A percentile compares a stretch with the other conserved stretches of the same genome.
Evolutionary conservation across 805 yeast species (phyloP).

Genomic region (Zygosaccharomyces gambellarensis): DNA sequence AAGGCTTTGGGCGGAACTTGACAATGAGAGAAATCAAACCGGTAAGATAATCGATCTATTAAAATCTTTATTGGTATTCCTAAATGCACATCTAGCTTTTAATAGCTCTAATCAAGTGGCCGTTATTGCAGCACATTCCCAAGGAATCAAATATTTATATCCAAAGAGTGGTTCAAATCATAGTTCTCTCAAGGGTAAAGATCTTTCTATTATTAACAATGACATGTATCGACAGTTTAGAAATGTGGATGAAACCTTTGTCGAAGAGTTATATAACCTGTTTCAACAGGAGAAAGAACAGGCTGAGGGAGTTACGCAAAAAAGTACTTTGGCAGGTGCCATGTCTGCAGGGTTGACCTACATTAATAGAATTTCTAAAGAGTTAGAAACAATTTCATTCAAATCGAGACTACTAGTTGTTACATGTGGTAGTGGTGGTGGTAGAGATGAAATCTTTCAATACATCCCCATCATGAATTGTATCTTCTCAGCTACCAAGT

Average conservation of each 20-base stretch:
- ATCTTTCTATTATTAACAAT: constrained; percentile 38
- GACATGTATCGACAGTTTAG: constrained; percentile 85
- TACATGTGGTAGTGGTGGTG: constrained; percentile 45
- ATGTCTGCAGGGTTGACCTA: constrained; percentile 76
- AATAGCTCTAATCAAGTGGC: constrained; percentile 82
- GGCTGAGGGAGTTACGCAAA: constrained; percentile 32
- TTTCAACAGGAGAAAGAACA: constrained; percentile 34
- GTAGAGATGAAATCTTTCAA: constrained; percentile 70
- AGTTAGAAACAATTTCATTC: constrained; percentile 41
- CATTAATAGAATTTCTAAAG: constrained; percentile 59
- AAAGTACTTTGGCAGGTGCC: constrained; percentile 66
- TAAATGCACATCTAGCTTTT: constrained; percentile 84
- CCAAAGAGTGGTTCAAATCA: constrained; percentile 42
- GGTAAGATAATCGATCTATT: constrained; percentile 54
- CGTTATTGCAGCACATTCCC: constrained; percentile 68
- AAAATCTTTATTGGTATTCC: constrained; percentile 62
- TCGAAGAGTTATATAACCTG: constrained; percentile 51
- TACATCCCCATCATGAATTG: constrained; percentile 94
- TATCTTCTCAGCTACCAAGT: constrained; percentile 91
- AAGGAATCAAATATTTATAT: constrained; percentile 63
- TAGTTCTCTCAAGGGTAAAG: constrained; percentile 11
- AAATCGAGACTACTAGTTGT: constrained; percentile 63
- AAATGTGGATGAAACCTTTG: constrained; percentile 67
- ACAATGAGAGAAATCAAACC: constrained; percentile 27
- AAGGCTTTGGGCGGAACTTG: constrained; percentile 38